These are phyloP conservation scores for Phoma sp. DNA, from an alignment of 2,329 filamentous ascomycete species.

Conservation along the genomic window DNA sequence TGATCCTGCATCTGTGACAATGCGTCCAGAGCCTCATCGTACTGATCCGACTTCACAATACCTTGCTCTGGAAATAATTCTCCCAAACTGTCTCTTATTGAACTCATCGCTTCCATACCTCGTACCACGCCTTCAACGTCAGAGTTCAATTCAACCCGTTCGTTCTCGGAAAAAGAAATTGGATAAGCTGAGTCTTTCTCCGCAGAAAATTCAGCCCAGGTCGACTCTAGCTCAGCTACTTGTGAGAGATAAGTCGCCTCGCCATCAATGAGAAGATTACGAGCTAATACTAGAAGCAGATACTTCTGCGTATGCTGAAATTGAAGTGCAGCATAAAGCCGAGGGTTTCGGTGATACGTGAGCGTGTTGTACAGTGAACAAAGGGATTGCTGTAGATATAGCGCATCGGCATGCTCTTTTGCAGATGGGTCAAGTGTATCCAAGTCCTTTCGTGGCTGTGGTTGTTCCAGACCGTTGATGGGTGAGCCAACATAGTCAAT, in stretches of 20 bases:
- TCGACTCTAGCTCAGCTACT: slow-evolving; percentile 36
- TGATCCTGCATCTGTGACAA: slow-evolving; percentile 35
- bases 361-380: slow-evolving; percentile 18
- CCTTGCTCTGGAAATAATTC: slow-evolving; percentile 36
- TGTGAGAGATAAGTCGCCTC: slow-evolving; percentile 39
- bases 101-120: slow-evolving; percentile 40
- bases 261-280: slow-evolving; percentile 46
- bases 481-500: slow-evolving; percentile 46
- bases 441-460: slow-evolving; percentile 31
- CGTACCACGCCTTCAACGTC: slow-evolving; percentile 33
- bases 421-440: slow-evolving; percentile 28
- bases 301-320: slow-evolving; percentile 41
- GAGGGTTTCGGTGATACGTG: slow-evolving; percentile 29
- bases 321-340: slow-evolving; percentile 39
- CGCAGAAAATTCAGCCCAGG: slow-evolving; percentile 32
- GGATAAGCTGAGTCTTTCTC: slow-evolving; percentile 24
- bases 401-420: slow-evolving; percentile 30
- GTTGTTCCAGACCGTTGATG: slow-evolving; percentile 35
- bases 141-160: slow-evolving; percentile 31
- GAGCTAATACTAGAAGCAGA: slow-evolving; percentile 40
- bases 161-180: slow-evolving; percentile 30
- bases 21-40: slow-evolving; percentile 35
- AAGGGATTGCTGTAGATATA: slow-evolving; percentile 26
- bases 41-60: slow-evolving; percentile 32
- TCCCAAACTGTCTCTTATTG: slow-evolving; percentile 31